Evolutionary conservation across 208 protist species (phyloP), one percentile per base, ranked within the genome.

Genomic region (Novymonas esmeraldas): DNA sequence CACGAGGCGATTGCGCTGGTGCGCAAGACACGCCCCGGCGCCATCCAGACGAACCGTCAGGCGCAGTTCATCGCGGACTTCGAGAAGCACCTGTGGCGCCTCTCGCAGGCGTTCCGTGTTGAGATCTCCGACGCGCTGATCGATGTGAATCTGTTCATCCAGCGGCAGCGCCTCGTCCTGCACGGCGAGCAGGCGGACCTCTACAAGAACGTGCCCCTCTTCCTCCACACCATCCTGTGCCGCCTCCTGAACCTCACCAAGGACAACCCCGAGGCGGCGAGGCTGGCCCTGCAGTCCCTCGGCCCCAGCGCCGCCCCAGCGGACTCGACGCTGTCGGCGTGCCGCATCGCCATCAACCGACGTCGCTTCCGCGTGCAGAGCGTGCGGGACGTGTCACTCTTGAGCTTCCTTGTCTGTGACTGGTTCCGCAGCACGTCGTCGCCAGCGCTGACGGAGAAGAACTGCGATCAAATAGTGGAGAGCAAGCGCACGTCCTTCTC

Each of bases 21-120:
- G 56, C 81, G 94, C 33, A 63, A 83, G 50, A 69, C 59, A 28
- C 81, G 91, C 18, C 89, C 87, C 18, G 84, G 85, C 18, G 85
- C 86, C n/a, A 91, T 97, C 55, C 94, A 97, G 67, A 96, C 94
- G 16, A 68, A 62, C 52, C 80, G 76, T 44, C 94, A 97, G 73
- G 84, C 72, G 11, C 72, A 92, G 63, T 97, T 96, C 68, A 85
- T 95, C 28, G 50, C 52, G n/a, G 83, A 87, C 76, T 97, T 97
- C 79, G 90, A 95, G 63, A 73, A 84, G 38, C 90, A 95, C 55
- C 71, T 95, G 64, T 90, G 87, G 84, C 77, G 85, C 34, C 87
- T 95, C 2, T 78, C 83, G 34, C 86, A 90, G 64, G 84, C 85
- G 6, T 93, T 95, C 70, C 82, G 87, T 1, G 78, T 93, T 7